phyloP scores from a whole-genome alignment of 306 rosid species.

The Cucurbita argyrosperma region DNA sequence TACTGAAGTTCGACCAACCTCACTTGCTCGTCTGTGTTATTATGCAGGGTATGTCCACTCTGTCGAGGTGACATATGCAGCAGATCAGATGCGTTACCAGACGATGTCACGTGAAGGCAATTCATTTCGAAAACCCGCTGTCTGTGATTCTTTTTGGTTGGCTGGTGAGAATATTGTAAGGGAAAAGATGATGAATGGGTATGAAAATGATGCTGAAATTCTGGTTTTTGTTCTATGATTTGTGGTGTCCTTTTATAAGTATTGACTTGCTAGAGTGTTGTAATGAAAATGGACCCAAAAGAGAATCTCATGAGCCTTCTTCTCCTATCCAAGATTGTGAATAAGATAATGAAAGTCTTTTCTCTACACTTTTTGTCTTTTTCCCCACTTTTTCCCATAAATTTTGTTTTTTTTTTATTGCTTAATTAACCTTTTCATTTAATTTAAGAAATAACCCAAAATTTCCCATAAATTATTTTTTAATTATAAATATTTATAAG shows the following conservation, averaged over 20 bases:
- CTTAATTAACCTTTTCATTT: neutral
- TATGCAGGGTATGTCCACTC: conserved; percentile 91
- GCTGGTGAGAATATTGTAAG: neutral
- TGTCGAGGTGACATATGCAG: conserved; percentile 83
- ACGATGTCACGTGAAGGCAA: conserved; percentile 9
- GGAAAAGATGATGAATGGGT: neutral
- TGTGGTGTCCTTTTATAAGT: neutral
- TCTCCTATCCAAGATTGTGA: neutral
- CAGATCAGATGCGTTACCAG: conserved; percentile 34
- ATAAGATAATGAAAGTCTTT: neutral
- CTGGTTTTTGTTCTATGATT: neutral
- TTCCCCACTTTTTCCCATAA: neutral
- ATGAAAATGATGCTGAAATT: neutral
- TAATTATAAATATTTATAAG: no score
- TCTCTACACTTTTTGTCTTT: no score
- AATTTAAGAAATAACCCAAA: neutral
- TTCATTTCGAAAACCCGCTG: neutral
- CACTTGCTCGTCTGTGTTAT: conserved; percentile 1
- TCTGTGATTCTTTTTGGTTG: neutral
- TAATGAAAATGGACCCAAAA: neutral
- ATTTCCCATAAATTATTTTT: neutral
- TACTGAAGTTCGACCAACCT: neutral
- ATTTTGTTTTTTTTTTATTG: neutral
- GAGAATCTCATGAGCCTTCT: neutral
- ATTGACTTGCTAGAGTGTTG: neutral